phyloP scores from a whole-genome alignment of 116 monocot genomes.

The Zostera marina region DNA sequence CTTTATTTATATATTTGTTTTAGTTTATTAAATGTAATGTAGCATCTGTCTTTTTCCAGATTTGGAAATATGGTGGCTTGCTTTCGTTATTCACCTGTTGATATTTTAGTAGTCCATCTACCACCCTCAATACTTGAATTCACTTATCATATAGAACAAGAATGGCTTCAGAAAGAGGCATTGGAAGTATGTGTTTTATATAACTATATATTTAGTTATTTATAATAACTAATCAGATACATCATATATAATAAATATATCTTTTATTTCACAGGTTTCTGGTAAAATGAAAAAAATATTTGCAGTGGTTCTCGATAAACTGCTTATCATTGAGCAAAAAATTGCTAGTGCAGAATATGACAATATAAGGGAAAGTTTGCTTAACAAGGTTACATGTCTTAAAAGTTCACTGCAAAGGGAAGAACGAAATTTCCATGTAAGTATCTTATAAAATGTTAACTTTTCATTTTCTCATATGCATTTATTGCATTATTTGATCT shows the following conservation, averaged over 20 bases:
- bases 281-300: conserved; percentile 31
- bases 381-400: conserved; percentile 32
- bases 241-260: conserved; percentile 2
- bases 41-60: conserved; percentile 17
- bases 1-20: background rate
- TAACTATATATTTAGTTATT: conserved; percentile 4
- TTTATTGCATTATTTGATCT: background rate
- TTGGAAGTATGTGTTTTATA: conserved; percentile 34
- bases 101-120: conserved; percentile 68
- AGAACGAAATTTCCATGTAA: conserved; percentile 53
- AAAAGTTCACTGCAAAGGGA: conserved; percentile 40
- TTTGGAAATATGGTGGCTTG: conserved; percentile 88
- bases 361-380: conserved; percentile 26
- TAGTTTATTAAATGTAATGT: too few species aligned
- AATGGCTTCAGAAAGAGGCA: conserved; percentile 50
- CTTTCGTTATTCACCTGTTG: conserved; percentile 75
- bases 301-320: conserved; percentile 32
- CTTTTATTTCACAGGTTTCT: conserved; percentile 27
- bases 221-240: background rate
- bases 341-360: conserved; percentile 20
- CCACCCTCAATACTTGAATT: conserved; percentile 70
- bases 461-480: background rate
- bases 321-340: conserved; percentile 43
- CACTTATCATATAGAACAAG: conserved; percentile 20
- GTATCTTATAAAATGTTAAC: conserved; percentile 5